Evolutionary conservation across 805 yeast species (phyloP).

Genomic region (Metschnikowia orientalis): DNA sequence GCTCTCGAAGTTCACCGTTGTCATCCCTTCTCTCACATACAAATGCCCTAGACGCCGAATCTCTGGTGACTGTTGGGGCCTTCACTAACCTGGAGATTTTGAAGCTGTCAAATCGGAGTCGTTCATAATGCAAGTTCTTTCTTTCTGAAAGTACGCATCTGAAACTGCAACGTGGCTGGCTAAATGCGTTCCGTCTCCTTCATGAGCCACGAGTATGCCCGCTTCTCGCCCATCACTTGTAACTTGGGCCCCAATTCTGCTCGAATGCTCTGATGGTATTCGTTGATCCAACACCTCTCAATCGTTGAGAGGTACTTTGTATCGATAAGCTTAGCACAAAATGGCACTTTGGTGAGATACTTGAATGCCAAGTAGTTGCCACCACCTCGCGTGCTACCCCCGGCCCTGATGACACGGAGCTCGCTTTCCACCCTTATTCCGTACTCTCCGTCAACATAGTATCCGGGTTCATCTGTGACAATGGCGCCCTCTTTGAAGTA

Average conservation of each 20-base stretch:
- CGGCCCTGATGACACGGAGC: constrained; percentile 51
- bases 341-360: constrained; percentile 42
- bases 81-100: no score
- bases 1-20: no score
- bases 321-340: constrained; percentile 34
- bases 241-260: constrained; percentile 32
- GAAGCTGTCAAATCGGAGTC: not conserved
- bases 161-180: constrained; percentile 3
- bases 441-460: constrained; percentile 80
- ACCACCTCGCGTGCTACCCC: constrained; percentile 30
- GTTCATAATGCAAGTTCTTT: not conserved
- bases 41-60: no score
- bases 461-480: constrained; percentile 92
- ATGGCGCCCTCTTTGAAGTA: constrained; percentile 57
- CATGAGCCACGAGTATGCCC: constrained; percentile 66
- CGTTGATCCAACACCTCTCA: constrained; percentile 39
- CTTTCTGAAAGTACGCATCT: not conserved
- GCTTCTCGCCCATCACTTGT: constrained; percentile 50
- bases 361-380: constrained; percentile 31
- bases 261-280: constrained; percentile 31
- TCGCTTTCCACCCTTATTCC: constrained; percentile 91
- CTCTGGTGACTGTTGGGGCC: no score
- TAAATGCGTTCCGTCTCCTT: constrained; percentile 50
- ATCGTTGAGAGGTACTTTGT: constrained; percentile 22
- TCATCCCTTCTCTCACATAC: no score